Evolutionary conservation across 495 filamentous ascomycete species (phyloP).

Genomic region (Daldinia childiae): DNA sequence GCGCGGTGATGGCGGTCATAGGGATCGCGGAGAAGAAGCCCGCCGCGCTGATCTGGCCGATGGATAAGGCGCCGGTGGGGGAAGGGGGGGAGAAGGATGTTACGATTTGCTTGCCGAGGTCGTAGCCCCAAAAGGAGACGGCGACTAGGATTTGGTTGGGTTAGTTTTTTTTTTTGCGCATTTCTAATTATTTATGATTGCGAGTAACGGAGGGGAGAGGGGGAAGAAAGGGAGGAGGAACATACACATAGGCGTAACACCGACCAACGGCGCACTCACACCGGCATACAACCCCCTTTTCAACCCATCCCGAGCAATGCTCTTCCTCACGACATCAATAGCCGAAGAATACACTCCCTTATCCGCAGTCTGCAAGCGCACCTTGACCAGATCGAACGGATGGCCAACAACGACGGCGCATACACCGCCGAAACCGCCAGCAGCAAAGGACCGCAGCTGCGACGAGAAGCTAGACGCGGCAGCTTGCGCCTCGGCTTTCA

Average conservation of each 20-base stretch:
- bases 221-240: conserved; percentile 40
- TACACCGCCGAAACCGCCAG: conserved; percentile 91
- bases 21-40: conserved; percentile 98
- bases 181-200: background rate
- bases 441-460: conserved; percentile 79
- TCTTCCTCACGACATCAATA: conserved; percentile 90
- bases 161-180: conserved; percentile 5
- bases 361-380: conserved; percentile 94
- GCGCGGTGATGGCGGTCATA: conserved; percentile 97
- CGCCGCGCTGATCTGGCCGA: conserved; percentile 88
- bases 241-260: conserved; percentile 99
- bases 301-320: conserved; percentile 85
- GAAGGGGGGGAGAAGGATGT: conserved; percentile 70
- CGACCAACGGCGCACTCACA: conserved; percentile 91
- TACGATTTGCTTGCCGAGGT: conserved; percentile 90
- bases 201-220: background rate
- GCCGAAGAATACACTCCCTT: conserved; percentile 90
- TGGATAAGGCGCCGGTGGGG: conserved; percentile 72
- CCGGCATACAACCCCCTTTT: conserved; percentile 92
- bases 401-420: conserved; percentile 94
- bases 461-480: conserved; percentile 57
- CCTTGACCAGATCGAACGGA: conserved; percentile 97
- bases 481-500: conserved; percentile 57
- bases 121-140: conserved; percentile 99
- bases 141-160: conserved; percentile 69